A percentile compares a stretch with the other conserved stretches of the same genome.
phyloP scores from a whole-genome alignment of 176 grass and related monocot genomes.

The Secale cereale region DNA sequence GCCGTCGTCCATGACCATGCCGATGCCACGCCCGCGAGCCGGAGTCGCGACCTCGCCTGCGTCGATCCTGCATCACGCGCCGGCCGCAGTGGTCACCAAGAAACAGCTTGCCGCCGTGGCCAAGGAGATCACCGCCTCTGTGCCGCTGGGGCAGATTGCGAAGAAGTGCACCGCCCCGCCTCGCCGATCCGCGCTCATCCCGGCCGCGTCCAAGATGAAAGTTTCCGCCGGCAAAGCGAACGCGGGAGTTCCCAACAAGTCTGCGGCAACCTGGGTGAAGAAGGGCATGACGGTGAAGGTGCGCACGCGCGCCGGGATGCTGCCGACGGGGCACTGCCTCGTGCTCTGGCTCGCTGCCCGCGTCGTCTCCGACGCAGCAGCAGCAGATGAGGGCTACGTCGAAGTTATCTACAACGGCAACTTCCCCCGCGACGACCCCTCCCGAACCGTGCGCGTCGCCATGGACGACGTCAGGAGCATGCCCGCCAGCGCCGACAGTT shows the following conservation, averaged over 20 bases:
- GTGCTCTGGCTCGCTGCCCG: background rate
- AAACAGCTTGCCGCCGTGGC: no score
- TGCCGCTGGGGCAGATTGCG: no score
- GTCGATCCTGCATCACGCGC: background rate
- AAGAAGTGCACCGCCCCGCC: no score
- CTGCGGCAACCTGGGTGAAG: background rate
- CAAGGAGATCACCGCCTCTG: background rate
- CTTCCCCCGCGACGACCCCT: background rate
- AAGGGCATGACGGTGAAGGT: background rate
- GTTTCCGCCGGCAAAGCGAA: no score
- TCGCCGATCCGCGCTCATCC: no score
- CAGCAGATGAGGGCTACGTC: background rate
- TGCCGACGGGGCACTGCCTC: background rate
- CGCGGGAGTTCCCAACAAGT: no score
- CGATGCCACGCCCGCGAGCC: no score
- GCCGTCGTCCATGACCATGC: background rate
- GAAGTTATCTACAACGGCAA: background rate
- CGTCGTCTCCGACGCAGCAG: background rate
- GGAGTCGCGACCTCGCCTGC: background rate
- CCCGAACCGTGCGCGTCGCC: no score
- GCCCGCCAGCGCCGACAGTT: no score
- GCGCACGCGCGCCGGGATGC: no score
- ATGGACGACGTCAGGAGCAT: no score
- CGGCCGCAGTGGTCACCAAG: background rate
- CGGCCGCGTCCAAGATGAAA: no score